Base-by-base conservation (phyloP, 1,284 basidiomycete genomes). In the Puccinia horiana region DNA sequence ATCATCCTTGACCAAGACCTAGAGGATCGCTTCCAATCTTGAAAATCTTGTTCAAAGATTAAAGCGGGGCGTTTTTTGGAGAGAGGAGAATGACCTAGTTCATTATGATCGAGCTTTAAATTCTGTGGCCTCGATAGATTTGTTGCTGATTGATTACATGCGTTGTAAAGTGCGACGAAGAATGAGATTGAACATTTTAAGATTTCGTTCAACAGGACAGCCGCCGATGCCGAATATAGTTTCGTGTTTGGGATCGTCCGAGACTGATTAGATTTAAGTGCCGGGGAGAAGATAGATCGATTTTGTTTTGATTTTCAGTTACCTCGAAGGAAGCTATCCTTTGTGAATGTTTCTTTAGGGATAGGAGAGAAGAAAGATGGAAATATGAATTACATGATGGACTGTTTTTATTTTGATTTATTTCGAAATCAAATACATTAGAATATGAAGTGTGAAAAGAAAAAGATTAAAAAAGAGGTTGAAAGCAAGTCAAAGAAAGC, bases 151-250 rank as follows among this genome's bases (percentile, higher is more conserved):
- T 65, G 32, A 49, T 70, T 70, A 40, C 69, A 73, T 3, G 70
- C 40, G 52, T 86, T 86, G 83, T 87, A 86, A 86, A 91, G 84
- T 4, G 92, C 92, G 84, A 92, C 90, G 81, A 90, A 86, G 81
- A 95, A 89, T 26, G 95, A 97, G 85, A 98, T 94, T 58, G 90
- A 88, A 82, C 94, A 93, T 88, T 98, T 98, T 84, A 97, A 89
- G 44, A 98, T 90, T 88, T 98, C 95, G 87, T 93, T 95, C 87
- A 96, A 90, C 42, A 98, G 90, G 26, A 98, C 96, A 61, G 95
- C 95, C 9, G 94, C 91, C 20, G 94, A 94, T 42, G 95, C 93
- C 61, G 94, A 95, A 88, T 98, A 98, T 2, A 91, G 89, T 80
- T 83, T 85, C 80, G 83, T 83, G 54, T 83, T 76, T 3, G 84